Evolutionary conservation across 148 eudicot genomes (phyloP), one percentile per base, ranked within the genome.

Genomic region (Mesembryanthemum crystallinum): DNA sequence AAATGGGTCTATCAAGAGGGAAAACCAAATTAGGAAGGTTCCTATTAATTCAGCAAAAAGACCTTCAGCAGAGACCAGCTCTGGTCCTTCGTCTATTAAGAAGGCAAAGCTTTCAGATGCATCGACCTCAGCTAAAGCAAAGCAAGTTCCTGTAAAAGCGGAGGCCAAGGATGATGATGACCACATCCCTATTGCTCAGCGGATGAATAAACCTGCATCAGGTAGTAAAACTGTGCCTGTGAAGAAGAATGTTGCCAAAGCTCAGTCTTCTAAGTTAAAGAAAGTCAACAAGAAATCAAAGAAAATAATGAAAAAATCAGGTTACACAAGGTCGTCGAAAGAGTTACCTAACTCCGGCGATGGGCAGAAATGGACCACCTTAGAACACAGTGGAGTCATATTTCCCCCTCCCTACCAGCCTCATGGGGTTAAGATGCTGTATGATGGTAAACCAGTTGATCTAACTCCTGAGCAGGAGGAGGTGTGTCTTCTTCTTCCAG

Each of bases 391-490:
- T 82, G 99, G 98, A 64, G 99, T 96, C 68, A 96, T 96, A 39
- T 96, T 96, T 71, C 99, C 99, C 45, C 97, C 98, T 58, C 85
- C 95, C 15, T 96, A 96, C 87, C 80, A 79, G 76, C 98, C 98
- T 65, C 99, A 96, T 76, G 91, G 95, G 69, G 84, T 96, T 59
- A 92, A 91, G 80, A 91, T 96, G 88, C 88, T 87, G 69, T 92
- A 89, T 83, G 88, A 92, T 82, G 98, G 97, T 32, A 79, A 83
- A 80, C 93, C 92, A 7, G 92, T 96, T 78, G 81, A 82, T 74
- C 82, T 96, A 69, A 89, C 99, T 76, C 97, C 99, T 30, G 95
- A 87, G 79, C 99, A 96, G 72, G 99, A 96, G 80, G 99, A 96
- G 99, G 99, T 92, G 60, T 21, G 52, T 63, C 68, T 67, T 71